Conservation (phyloP, 345 rosid species). For the Eucalyptus fibrosa region DNA sequence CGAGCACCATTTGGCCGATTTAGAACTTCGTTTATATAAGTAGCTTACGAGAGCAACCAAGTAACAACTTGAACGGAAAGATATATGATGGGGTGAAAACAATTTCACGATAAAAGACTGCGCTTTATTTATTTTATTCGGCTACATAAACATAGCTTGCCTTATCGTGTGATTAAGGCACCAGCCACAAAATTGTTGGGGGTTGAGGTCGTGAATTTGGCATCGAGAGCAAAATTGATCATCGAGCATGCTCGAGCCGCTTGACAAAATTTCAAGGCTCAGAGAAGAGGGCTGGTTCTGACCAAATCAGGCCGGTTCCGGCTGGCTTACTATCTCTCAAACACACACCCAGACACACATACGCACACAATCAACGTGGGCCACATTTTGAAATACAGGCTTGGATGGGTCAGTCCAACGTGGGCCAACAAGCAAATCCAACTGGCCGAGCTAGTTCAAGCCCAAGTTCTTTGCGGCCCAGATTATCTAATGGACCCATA, state of each 20-base stretch:
- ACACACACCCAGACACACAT: neutral
- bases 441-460: neutral
- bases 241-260: neutral
- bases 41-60: neutral
- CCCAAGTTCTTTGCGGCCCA: too few species aligned
- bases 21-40: too few species aligned
- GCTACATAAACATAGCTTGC: neutral
- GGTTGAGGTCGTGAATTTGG: neutral
- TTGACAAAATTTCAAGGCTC: neutral
- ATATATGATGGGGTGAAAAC: neutral
- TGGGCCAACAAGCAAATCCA: neutral
- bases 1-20: neutral
- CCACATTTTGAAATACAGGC: neutral
- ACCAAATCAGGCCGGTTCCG: neutral
- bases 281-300: neutral
- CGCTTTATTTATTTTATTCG: too few species aligned
- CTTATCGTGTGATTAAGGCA: neutral
- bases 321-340: neutral
- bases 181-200: neutral
- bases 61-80: neutral
- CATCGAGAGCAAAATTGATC: neutral
- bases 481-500: too few species aligned
- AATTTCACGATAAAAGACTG: too few species aligned
- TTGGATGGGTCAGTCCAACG: neutral
- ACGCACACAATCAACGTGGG: neutral